Evolutionary conservation across 2,329 filamentous ascomycete species (phyloP).

Genomic region (Seiridium unicorne): DNA sequence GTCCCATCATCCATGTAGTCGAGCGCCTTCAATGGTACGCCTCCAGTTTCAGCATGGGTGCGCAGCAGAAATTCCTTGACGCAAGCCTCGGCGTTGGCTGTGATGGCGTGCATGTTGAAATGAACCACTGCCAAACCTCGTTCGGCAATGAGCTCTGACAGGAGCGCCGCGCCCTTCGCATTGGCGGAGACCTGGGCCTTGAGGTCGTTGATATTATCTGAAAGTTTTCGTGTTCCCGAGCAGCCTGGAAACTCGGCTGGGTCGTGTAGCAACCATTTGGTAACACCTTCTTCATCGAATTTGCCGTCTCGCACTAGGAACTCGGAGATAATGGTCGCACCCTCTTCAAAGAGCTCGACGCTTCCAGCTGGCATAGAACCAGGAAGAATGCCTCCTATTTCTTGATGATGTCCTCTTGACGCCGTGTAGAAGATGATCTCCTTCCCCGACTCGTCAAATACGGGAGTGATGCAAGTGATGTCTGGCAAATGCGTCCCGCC

Average conservation of each 20-base stretch:
- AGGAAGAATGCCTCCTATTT: constrained; percentile 44
- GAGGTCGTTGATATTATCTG: constrained; percentile 41
- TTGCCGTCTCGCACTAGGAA: constrained; percentile 33
- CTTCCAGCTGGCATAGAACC: constrained; percentile 38
- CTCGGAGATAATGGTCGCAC: constrained; percentile 33
- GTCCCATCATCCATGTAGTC: constrained; percentile 71
- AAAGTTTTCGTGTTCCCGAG: constrained; percentile 30
- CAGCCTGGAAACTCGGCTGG: constrained; percentile 32
- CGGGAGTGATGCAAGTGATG: constrained; percentile 14
- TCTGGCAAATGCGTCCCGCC: constrained; percentile 22
- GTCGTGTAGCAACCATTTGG: constrained; percentile 25
- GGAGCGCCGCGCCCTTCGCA: constrained; percentile 31
- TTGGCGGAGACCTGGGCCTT: constrained; percentile 42
- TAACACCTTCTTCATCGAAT: constrained; percentile 29
- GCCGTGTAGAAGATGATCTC: constrained; percentile 11
- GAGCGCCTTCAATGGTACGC: constrained; percentile 57
- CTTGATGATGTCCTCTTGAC: constrained; percentile 10
- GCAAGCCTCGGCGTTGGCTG: constrained; percentile 36
- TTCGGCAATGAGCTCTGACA: constrained; percentile 30
- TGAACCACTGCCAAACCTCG: constrained; percentile 29
- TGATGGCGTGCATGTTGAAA: constrained; percentile 38
- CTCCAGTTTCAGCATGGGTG: constrained; percentile 34
- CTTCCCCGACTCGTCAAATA: constrained; percentile 4
- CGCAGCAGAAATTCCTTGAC: constrained; percentile 27
- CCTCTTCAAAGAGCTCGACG: constrained; percentile 39